Evolutionary conservation across 2,329 filamentous ascomycete genomes (phyloP), one percentile per base, ranked within the genome.

Genomic region (Lecanicillium sp.): DNA sequence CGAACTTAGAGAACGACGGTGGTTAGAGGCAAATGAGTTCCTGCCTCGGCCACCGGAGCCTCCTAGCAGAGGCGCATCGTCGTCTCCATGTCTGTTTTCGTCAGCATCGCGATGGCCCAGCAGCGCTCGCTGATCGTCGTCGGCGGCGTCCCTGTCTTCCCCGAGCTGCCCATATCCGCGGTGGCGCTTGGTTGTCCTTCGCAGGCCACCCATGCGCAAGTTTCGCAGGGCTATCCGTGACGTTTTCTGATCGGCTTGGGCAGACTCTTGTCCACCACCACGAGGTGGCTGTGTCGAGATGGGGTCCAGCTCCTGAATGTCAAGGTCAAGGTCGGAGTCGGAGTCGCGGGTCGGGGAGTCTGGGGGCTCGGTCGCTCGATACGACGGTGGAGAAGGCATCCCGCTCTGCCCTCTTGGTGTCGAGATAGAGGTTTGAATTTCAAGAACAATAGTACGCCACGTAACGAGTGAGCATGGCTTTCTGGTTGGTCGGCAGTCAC

Each of bases 271-370:
- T 34, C 46, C 49, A 31, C 54, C 44, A 34, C 53, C 55, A 35
- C 56, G 50, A 43, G 55, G 45, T 49, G 59, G 53, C 50, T 56
- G 52, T 47, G 56, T 54, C n/a, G 64, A 62, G 43, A 63, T 56
- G 56, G 85, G 84, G 56, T 89, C 84, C 49, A 92, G 79, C 68
- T 90, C 86, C 54, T 87, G 74, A 49, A 87, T 72, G 52, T 89
- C 83, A 53, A 92, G 76, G 57, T 90, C 84, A 45, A 63, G 61
- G 41, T 81, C 66, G 36, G 81, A 86, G 58, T 89, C 84, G 56
- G 81, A 85, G 56, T 88, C 83, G 62, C 79, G 69, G 52, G 68
- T 62, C 44, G 72, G 72, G 44, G 74, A 77, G 62, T 83, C 78
- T 61, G 79, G 79, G 54, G 75, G 73, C 58, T 81, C 73, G 54